Evolutionary conservation across 2,329 filamentous ascomycete genomes (phyloP).

Genomic region (Herpotrichia juniperi): DNA sequence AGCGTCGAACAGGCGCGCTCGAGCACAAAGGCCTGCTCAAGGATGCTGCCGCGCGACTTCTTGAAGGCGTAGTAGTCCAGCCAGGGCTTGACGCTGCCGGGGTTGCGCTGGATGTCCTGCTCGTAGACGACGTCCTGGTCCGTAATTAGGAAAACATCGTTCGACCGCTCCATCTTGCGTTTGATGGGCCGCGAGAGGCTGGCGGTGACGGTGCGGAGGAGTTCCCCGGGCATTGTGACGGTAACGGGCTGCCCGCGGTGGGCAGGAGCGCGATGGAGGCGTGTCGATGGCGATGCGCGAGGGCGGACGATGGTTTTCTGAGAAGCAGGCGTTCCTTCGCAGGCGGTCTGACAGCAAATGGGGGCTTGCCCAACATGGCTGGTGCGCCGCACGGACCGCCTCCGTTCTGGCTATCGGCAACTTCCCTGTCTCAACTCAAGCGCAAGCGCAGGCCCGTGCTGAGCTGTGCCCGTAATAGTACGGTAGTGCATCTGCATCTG

Average conservation of each 20-base stretch:
- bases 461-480: neutral
- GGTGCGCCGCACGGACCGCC: neutral
- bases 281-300: conserved; percentile 21
- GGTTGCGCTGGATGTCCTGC: conserved; percentile 88
- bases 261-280: conserved; percentile 28
- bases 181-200: conserved; percentile 42
- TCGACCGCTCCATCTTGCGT: conserved; percentile 42
- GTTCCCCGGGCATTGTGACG: conserved; percentile 52
- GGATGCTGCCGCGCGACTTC: conserved; percentile 78
- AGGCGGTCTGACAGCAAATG: conserved; percentile 12
- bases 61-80: conserved; percentile 93
- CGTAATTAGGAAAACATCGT: conserved; percentile 60
- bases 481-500: neutral
- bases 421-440: neutral
- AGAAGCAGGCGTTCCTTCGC: neutral
- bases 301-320: neutral
- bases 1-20: conserved; percentile 90
- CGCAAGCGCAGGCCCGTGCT: neutral
- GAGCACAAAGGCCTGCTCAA: conserved; percentile 86
- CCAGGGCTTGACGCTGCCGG: conserved; percentile 90
- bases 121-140: conserved; percentile 96
- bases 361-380: neutral
- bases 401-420: neutral
- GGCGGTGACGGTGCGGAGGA: conserved; percentile 45
- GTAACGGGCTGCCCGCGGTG: conserved; percentile 37